A percentile compares a stretch with the other conserved stretches of the same genome.
Conservation (phyloP, 129 eudicot species). For the Escallonia rubra region DNA sequence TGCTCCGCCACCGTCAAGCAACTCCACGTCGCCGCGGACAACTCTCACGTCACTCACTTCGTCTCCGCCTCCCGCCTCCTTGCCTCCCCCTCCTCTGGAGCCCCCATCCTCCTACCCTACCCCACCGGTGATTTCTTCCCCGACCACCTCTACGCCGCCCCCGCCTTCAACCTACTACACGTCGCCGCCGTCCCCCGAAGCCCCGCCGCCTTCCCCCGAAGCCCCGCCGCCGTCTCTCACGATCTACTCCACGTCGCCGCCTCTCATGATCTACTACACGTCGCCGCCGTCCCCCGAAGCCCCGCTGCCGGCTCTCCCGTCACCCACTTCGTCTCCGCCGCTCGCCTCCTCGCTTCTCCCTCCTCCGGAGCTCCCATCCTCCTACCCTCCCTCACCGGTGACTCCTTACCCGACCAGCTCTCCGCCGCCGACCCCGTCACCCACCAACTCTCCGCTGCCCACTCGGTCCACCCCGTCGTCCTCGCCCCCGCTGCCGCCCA, state of each 20-base stretch:
- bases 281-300: conserved; percentile 40
- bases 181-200: conserved; percentile 31
- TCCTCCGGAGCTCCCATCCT: conserved; percentile 31
- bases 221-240: conserved; percentile 37
- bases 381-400: conserved; percentile 31
- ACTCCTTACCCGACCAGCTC: conserved; percentile 39
- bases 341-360: conserved; percentile 40
- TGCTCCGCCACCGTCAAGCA: too few species aligned
- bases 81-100: conserved; percentile 41
- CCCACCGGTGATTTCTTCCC: conserved; percentile 27
- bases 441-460: conserved; percentile 27
- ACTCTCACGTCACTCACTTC: too few species aligned
- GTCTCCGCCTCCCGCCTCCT: conserved; percentile 21
- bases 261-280: conserved; percentile 43
- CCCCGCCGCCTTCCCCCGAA: conserved; percentile 43
- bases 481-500: neutral
- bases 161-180: conserved; percentile 34
- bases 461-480: conserved; percentile 44
- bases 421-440: conserved; percentile 34
- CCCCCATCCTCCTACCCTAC: conserved; percentile 37
- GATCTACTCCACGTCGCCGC: conserved; percentile 33
- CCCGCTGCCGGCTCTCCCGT: conserved; percentile 30
- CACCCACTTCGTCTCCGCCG: conserved; percentile 33
- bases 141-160: conserved; percentile 37
- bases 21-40: too few species aligned